phyloP scores from a whole-genome alignment of 345 rosid genomes.

The Eucalyptus globulus region DNA sequence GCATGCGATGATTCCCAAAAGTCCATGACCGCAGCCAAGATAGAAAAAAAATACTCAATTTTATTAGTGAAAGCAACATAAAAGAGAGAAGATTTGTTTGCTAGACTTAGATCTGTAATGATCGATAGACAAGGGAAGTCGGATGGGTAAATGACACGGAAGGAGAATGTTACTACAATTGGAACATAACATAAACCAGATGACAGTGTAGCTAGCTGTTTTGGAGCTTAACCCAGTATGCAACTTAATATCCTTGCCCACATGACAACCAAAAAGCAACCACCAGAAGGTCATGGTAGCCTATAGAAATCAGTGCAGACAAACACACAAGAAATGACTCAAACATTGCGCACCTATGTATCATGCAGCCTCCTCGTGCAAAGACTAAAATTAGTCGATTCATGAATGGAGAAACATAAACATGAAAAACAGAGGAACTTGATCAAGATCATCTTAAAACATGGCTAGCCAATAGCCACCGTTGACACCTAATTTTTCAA shows the following conservation, averaged over 20 bases:
- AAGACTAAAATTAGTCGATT: not conserved
- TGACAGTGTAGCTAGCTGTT: not conserved
- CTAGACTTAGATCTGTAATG: not conserved
- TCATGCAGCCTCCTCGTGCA: not conserved
- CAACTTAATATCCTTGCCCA: not conserved
- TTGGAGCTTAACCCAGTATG: not conserved
- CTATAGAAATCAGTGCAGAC: not conserved
- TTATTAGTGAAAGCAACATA: not conserved
- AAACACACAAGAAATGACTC: not conserved
- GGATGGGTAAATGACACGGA: not conserved
- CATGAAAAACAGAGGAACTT: not conserved
- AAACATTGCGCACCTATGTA: not conserved
- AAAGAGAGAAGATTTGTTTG: not conserved
- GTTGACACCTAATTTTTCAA: no score
- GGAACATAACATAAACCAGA: not conserved
- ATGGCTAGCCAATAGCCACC: not conserved
- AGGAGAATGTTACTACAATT: not conserved
- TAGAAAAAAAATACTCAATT: slow-evolving; percentile 4
- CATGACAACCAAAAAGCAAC: not conserved
- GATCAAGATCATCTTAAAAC: not conserved
- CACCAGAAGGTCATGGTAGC: not conserved
- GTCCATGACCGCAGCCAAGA: slow-evolving; percentile 96
- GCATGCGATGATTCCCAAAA: slow-evolving; percentile 73
- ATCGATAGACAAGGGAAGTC: not conserved
- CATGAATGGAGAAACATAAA: not conserved